phyloP scores from a whole-genome alignment of 768 basidiomycete species.

The Tephrocybe sp. region DNA sequence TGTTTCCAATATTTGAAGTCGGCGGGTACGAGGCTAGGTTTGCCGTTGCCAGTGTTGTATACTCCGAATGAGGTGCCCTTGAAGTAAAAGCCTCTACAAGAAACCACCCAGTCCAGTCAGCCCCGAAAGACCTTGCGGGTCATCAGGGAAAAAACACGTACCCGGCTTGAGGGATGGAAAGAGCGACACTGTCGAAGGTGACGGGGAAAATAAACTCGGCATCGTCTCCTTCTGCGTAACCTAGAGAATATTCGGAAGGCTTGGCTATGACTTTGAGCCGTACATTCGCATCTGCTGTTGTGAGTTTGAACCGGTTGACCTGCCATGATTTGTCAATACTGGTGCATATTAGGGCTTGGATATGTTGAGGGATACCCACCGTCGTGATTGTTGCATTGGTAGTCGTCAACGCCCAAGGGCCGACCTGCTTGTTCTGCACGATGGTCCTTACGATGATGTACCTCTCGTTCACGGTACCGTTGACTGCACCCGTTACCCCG shows the following conservation, averaged over 20 bases:
- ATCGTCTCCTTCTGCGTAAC: constrained; percentile 30
- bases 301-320: constrained; percentile 22
- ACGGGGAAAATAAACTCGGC: constrained; percentile 23
- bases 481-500: constrained; percentile 24
- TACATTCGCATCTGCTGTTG: constrained; percentile 22
- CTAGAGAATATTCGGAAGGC: constrained; percentile 28
- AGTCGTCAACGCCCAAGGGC: constrained; percentile 32
- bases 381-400: constrained; percentile 27
- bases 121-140: background rate
- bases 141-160: constrained; percentile 15
- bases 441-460: constrained; percentile 29
- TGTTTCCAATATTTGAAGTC: constrained; percentile 39
- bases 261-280: constrained; percentile 28
- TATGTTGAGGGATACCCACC: no score
- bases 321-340: no score
- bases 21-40: constrained; percentile 31
- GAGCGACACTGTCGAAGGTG: constrained; percentile 29
- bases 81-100: constrained; percentile 34
- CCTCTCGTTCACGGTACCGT: constrained; percentile 18
- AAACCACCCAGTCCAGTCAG: background rate
- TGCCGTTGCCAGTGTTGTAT: constrained; percentile 38
- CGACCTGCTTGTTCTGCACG: constrained; percentile 30
- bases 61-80: constrained; percentile 35
- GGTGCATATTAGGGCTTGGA: no score
- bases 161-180: constrained; percentile 34